These are phyloP conservation scores for Eleusine coracana DNA, from an alignment of 176 grass and related monocot species.

Conservation along the genomic window DNA sequence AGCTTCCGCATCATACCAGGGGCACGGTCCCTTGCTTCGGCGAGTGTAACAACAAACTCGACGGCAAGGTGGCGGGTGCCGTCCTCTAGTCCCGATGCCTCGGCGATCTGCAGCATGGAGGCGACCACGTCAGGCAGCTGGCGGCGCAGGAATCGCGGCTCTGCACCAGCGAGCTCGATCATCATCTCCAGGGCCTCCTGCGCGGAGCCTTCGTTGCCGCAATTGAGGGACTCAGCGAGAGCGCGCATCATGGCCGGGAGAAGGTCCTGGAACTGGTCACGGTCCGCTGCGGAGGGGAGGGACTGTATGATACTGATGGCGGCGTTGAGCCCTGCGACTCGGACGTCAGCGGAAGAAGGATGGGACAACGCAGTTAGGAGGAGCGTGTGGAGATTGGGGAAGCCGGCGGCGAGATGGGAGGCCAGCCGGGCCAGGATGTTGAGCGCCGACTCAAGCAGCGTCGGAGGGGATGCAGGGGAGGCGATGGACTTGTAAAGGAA, in stretches of 20 bases:
- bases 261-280: slow-evolving; percentile 78
- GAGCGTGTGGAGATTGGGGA: slow-evolving; percentile 74
- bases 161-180: slow-evolving; percentile 76
- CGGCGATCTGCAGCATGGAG: slow-evolving; percentile 87
- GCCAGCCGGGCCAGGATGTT: slow-evolving; percentile 73
- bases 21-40: slow-evolving; percentile 82
- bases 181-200: slow-evolving; percentile 97
- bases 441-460: slow-evolving; percentile 86
- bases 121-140: slow-evolving; percentile 88
- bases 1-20: slow-evolving; percentile 95
- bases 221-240: slow-evolving; percentile 84
- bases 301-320: slow-evolving; percentile 86
- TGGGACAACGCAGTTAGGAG: slow-evolving; percentile 76
- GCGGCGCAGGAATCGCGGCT: slow-evolving; percentile 83
- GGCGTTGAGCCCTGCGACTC: slow-evolving; percentile 74
- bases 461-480: slow-evolving; percentile 51
- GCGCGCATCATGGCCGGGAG: slow-evolving; percentile 96
- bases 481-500: slow-evolving; percentile 88
- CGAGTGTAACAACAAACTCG: slow-evolving; percentile 89
- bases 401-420: slow-evolving; percentile 58
- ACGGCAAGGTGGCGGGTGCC: slow-evolving; percentile 92
- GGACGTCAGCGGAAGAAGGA: slow-evolving; percentile 76
- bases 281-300: slow-evolving; percentile 61
- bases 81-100: slow-evolving; percentile 80
- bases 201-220: slow-evolving; percentile 83